Percentiles rank a stretch among this genome's conserved stretches.
Conservation (phyloP, 1,139 yeast genomes). For the Scheffersomyces titani region DNA sequence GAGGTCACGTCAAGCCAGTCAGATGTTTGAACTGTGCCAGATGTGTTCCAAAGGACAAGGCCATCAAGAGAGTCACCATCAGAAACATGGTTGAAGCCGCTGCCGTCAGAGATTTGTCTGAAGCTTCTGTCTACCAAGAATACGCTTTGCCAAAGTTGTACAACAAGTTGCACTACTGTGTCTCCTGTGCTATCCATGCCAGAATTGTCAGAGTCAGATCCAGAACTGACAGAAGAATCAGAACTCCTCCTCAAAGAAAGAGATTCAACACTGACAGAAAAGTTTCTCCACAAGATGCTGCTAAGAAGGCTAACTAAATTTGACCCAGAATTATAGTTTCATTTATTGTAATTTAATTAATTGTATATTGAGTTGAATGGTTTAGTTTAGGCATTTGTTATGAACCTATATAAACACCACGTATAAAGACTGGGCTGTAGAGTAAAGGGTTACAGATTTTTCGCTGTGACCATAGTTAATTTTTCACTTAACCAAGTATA, state of each 20-base stretch:
- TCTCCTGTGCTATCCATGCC: conserved; percentile 99
- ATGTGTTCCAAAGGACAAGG: conserved; percentile 99
- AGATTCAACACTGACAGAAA: conserved; percentile 97
- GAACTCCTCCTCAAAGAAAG: conserved; percentile 99
- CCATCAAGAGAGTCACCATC: conserved; percentile 99
- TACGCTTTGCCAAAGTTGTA: conserved; percentile 99
- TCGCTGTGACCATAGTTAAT: too few relatives aligned
- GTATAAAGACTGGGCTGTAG: background rate
- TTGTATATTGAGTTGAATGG: conserved; percentile 1
- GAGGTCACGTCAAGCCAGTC: conserved; percentile 99
- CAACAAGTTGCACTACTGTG: conserved; percentile 99
- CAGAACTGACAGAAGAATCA: conserved; percentile 96
- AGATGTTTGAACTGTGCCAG: conserved; percentile 99
- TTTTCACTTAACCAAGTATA: too few relatives aligned
- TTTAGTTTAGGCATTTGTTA: background rate
- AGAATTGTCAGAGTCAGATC: conserved; percentile 99
- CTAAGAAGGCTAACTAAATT: conserved; percentile 71
- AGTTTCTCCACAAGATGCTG: conserved; percentile 97
- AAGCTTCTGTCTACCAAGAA: conserved; percentile 98
- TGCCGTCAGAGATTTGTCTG: conserved; percentile 99
- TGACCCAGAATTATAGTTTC: background rate
- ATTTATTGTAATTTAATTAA: background rate
- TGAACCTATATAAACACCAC: background rate
- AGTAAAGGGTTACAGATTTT: too few relatives aligned
- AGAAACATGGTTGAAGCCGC: conserved; percentile 99